Conservation (phyloP, 2,329 filamentous ascomycete genomes). For the Trichoderma cornu-damae region DNA sequence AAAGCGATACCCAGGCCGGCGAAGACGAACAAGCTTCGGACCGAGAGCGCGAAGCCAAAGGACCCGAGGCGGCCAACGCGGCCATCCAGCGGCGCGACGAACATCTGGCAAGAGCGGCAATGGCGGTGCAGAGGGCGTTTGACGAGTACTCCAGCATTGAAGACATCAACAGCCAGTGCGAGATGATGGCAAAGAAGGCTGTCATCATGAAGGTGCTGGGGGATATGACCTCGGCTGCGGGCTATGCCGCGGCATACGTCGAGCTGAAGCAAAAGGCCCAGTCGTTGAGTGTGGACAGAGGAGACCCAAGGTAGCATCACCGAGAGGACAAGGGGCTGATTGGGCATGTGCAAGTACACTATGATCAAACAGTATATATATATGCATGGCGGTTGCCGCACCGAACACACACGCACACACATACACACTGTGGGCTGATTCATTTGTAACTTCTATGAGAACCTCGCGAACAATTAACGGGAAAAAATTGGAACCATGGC, state of each 20-base stretch:
- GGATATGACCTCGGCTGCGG: slow-evolving; percentile 58
- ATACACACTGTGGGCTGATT: no score
- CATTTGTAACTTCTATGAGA: no score
- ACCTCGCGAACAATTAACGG: no score
- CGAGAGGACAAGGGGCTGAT: not conserved
- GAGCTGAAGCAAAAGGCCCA: slow-evolving; percentile 45
- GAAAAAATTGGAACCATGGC: not conserved
- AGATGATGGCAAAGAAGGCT: slow-evolving; percentile 77
- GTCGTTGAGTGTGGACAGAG: slow-evolving; percentile 26
- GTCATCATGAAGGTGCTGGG: slow-evolving; percentile 67
- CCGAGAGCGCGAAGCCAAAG: not conserved
- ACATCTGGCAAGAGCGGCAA: slow-evolving; percentile 53
- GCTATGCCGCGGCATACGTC: slow-evolving; percentile 61
- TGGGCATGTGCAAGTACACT: not conserved
- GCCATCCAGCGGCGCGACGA: slow-evolving; percentile 42
- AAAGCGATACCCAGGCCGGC: not conserved
- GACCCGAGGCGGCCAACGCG: not conserved
- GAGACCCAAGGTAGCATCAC: not conserved
- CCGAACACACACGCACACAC: no score
- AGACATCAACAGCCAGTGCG: slow-evolving; percentile 62
- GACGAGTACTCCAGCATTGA: slow-evolving; percentile 61
- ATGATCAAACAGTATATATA: no score
- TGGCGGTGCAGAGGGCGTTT: slow-evolving; percentile 59
- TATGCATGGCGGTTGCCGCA: no score
- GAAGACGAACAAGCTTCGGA: not conserved